Evolutionary conservation across 1,139 yeast genomes (phyloP), one percentile per base, ranked within the genome.

Genomic region (Wickerhamiella pararugosa): DNA sequence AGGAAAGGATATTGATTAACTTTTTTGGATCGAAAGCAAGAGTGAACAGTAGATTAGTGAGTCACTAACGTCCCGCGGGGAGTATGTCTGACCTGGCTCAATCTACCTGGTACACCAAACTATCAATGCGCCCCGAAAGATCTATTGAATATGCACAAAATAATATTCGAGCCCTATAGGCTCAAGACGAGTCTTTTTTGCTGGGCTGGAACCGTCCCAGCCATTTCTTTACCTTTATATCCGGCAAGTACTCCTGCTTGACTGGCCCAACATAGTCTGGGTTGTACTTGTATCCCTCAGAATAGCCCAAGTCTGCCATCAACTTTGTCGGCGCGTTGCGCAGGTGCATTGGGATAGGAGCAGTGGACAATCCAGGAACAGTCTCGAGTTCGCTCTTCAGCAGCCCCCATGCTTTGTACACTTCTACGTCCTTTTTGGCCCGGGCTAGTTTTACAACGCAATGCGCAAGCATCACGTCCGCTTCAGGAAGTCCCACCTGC

Each of bases 401-500:
- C 29, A 69, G 62, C 26, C 77, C 69, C 66, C 84, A 76, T 0
- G 90, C 94, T 44, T 86, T 65, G 54, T 87, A 87, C 0, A 92
- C 75, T 54, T 79, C 78, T 9, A 87, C 84, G 5, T 94, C 80
- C 59, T 92, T 92, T 0, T 77, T 76, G 0, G 97, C 93, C 43
- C 75, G 64, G 0, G 97, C 94, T 28, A 90, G 64, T 51, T 86
- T 81, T 29, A 81, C 86, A 1, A 94, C 87, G 59, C 96, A 84
- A 53, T 90, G 98, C 0, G 90, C 98, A 39, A 90, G 63, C 3
- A 86, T 76, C 31, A 83, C 69, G 56, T 90, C 96, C 2, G 93
- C 93, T 56, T 92, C 98, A 0, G 99, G 99, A 72, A 90, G 70
- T 0, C 99, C 99, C n/a, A 90, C 71, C 60, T 81, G 84, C 61